phyloP scores from a whole-genome alignment of 2,329 filamentous ascomycete species.

The Aureobasidium sp. region DNA sequence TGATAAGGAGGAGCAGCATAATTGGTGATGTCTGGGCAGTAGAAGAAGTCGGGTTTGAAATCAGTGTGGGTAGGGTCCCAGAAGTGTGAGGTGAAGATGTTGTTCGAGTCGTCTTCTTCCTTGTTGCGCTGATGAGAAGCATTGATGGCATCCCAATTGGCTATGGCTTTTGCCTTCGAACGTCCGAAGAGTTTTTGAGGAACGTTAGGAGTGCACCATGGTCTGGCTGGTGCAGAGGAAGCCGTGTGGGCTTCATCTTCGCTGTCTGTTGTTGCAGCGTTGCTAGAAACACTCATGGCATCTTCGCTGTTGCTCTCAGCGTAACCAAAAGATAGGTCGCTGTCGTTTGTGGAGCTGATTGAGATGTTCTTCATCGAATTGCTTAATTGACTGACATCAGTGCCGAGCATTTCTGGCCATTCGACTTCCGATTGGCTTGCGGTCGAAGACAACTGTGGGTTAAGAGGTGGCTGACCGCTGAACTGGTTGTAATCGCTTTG shows the following conservation, averaged over 20 bases:
- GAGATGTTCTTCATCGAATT: conserved; percentile 13
- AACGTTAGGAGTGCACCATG: conserved; percentile 17
- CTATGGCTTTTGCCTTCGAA: conserved; percentile 27
- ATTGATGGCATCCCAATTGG: conserved; percentile 25
- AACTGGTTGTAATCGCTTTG: conserved; percentile 1
- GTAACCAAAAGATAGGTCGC: neutral
- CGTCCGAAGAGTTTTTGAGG: conserved; percentile 26
- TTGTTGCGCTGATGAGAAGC: conserved; percentile 4
- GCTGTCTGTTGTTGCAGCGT: neutral
- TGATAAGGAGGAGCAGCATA: conserved; percentile 32
- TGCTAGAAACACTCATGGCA: neutral
- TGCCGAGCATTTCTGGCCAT: conserved; percentile 19
- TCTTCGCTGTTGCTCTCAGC: neutral
- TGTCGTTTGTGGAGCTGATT: neutral
- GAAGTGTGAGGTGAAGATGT: conserved; percentile 35
- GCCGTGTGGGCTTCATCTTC: conserved; percentile 1
- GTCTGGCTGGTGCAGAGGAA: conserved; percentile 1
- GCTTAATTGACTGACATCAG: neutral
- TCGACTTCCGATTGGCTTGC: neutral
- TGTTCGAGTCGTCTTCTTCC: conserved; percentile 20
- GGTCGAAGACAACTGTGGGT: neutral
- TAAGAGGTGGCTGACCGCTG: neutral
- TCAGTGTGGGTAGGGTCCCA: conserved; percentile 44
- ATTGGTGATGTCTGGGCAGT: conserved; percentile 18
- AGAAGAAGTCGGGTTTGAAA: conserved; percentile 46